Evolutionary conservation across 139 green algal species (phyloP).

Genomic region (Eudorina sp.): DNA sequence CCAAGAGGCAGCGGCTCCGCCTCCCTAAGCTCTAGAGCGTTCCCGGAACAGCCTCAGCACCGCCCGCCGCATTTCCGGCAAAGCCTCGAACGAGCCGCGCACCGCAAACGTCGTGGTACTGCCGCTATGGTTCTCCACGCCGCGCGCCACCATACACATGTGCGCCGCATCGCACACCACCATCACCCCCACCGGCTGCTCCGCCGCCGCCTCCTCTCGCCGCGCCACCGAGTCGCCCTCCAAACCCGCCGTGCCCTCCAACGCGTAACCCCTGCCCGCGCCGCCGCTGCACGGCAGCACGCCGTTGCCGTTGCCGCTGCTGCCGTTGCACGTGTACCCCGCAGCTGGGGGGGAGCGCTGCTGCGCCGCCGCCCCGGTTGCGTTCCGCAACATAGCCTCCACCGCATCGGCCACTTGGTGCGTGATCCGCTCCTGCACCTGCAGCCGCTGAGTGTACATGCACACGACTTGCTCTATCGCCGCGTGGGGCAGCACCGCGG

Average conservation of each 20-base stretch:
- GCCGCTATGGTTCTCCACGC: constrained; percentile 90
- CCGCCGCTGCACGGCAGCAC: too few species aligned
- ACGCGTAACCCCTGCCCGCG: too few species aligned
- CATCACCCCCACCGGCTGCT: constrained; percentile 69
- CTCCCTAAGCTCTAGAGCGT: too few species aligned
- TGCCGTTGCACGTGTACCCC: too few species aligned
- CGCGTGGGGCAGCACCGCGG: neutral
- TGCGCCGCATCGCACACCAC: constrained; percentile 90
- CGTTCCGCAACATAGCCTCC: constrained; percentile 45
- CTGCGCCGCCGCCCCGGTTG: neutral
- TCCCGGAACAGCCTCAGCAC: constrained; percentile 45
- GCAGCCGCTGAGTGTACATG: constrained; percentile 78
- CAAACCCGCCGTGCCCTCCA: too few species aligned
- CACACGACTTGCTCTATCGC: constrained; percentile 65
- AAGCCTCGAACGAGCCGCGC: constrained; percentile 63
- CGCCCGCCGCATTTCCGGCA: constrained; percentile 43
- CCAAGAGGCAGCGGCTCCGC: too few species aligned
- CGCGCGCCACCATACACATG: constrained; percentile 98
- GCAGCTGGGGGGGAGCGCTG: too few species aligned
- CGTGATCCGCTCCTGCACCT: constrained; percentile 96
- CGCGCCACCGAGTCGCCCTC: too few species aligned
- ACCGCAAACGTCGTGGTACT: constrained; percentile 79
- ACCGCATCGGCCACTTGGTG: constrained; percentile 85
- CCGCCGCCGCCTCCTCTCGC: neutral
- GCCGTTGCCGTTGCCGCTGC: too few species aligned